Evolutionary conservation across 495 filamentous ascomycete genomes (phyloP).

Genomic region (Symbiotaphrina buchneri): DNA sequence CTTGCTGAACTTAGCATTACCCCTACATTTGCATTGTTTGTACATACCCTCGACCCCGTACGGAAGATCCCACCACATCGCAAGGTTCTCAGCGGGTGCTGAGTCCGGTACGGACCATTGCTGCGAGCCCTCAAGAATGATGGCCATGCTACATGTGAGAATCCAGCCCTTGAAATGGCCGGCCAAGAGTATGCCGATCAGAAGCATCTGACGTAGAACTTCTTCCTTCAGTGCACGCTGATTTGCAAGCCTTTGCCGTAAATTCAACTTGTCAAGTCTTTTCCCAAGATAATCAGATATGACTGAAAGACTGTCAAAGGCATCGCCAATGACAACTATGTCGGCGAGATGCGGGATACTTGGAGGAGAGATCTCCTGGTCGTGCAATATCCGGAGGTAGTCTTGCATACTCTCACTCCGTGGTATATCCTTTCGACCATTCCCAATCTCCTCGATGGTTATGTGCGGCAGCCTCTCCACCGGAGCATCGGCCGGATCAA

Average conservation of each 20-base stretch:
- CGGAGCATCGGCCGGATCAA: constrained; percentile 21
- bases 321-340: constrained; percentile 42
- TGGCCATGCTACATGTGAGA: constrained; percentile 24
- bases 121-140: constrained; percentile 43
- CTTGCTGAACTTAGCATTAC: constrained; percentile 16
- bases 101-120: constrained; percentile 28
- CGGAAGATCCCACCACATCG: constrained; percentile 55
- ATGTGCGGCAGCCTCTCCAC: constrained; percentile 26
- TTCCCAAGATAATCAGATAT: constrained; percentile 23
- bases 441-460: constrained; percentile 32
- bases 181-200: constrained; percentile 34
- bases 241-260: constrained; percentile 11
- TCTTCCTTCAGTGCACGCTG: constrained; percentile 25
- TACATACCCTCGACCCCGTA: constrained; percentile 43
- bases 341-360: constrained; percentile 28
- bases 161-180: constrained; percentile 29
- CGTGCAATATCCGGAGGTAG: constrained; percentile 33
- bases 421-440: constrained; percentile 23
- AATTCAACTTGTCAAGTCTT: constrained; percentile 9
- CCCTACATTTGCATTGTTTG: background rate
- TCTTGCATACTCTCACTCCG: constrained; percentile 26
- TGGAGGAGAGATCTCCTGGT: constrained; percentile 16
- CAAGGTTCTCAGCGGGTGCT: constrained; percentile 15
- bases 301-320: constrained; percentile 28
- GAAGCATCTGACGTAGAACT: constrained; percentile 34